A percentile compares a stretch with the other conserved stretches of the same genome.
phyloP scores from a whole-genome alignment of 345 rosid genomes.

The Eucalyptus melliodora region DNA sequence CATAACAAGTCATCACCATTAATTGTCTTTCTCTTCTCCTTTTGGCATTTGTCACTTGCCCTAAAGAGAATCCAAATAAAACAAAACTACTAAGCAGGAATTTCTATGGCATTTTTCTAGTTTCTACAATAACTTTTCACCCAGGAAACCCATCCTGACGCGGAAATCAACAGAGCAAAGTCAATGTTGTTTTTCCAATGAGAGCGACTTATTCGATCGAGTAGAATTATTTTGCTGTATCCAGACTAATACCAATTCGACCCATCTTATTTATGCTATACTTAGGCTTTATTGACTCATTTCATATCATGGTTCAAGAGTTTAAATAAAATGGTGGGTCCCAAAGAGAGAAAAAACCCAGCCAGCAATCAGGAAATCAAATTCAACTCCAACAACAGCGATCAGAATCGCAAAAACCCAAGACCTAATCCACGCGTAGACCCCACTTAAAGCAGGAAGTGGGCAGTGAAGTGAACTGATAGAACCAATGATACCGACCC shows the following conservation, averaged over 20 bases:
- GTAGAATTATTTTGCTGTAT: too few species aligned
- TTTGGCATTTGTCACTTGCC: constrained; percentile 98
- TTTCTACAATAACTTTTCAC: neutral
- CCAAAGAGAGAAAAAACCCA: neutral
- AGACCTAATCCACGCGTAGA: neutral
- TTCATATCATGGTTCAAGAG: too few species aligned
- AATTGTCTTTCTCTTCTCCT: constrained; percentile 94
- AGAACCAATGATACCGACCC: neutral
- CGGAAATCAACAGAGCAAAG: neutral
- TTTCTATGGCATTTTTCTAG: neutral
- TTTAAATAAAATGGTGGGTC: neutral
- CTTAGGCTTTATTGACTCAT: too few species aligned
- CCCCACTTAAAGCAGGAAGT: neutral
- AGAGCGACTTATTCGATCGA: neutral
- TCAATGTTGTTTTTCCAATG: neutral
- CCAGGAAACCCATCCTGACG: neutral
- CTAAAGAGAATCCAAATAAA: constrained; percentile 13
- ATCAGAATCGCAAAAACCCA: neutral
- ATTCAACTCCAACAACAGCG: neutral
- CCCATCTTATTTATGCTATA: too few species aligned
- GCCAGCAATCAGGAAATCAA: neutral
- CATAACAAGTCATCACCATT: constrained; percentile 96
- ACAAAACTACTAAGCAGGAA: neutral
- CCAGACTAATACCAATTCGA: too few species aligned
- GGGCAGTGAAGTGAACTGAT: neutral